Evolutionary conservation across 1,139 yeast genomes (phyloP).

Genomic region (Zygosaccharomyces pseudobailii): DNA sequence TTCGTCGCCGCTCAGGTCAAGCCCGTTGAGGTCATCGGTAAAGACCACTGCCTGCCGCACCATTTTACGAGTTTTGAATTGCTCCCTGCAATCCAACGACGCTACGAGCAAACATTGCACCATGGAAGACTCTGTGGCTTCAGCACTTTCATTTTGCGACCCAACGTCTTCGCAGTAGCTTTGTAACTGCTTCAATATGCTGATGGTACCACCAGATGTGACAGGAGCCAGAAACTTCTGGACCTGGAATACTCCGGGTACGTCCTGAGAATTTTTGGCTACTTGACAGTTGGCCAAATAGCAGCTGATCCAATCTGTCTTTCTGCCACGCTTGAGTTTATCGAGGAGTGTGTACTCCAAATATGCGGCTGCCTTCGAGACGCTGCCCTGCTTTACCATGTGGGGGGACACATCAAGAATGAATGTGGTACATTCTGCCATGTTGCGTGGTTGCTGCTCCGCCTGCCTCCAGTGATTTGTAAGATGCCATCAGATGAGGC

Average conservation of each 20-base stretch:
- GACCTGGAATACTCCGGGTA: constrained; percentile 27
- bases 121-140: constrained; percentile 8
- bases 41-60: constrained; percentile 42
- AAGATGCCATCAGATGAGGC: not conserved
- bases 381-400: constrained; percentile 14
- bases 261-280: constrained; percentile 22
- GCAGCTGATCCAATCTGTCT: constrained; percentile 32
- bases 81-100: constrained; percentile 30
- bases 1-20: constrained; percentile 35
- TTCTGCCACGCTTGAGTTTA: constrained; percentile 25
- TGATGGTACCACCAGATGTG: constrained; percentile 10
- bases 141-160: not conserved
- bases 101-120: constrained; percentile 34
- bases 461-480: not conserved
- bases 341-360: constrained; percentile 26
- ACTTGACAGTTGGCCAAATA: constrained; percentile 28
- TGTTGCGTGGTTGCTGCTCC: not conserved
- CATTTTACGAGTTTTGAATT: constrained; percentile 36
- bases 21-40: constrained; percentile 40
- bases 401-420: constrained; percentile 22
- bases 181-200: constrained; percentile 8
- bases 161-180: constrained; percentile 1
- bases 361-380: constrained; percentile 20
- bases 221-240: constrained; percentile 26
- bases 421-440: constrained; percentile 21